Evolutionary conservation across 805 yeast genomes (phyloP).

Genomic region (Candida adriatica): DNA sequence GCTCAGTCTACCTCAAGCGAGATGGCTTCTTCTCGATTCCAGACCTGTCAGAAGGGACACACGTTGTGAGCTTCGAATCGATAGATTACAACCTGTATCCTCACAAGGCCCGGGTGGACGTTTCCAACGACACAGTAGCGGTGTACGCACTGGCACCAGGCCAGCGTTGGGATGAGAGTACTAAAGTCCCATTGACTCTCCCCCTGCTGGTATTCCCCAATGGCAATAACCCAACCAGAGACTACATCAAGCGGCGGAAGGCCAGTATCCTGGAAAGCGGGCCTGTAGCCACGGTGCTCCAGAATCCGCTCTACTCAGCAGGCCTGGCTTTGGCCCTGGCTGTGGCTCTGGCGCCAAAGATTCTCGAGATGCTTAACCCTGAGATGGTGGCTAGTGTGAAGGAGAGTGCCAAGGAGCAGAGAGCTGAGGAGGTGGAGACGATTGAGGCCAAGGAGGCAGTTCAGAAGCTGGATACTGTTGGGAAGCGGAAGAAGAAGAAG

Average conservation of each 20-base stretch:
- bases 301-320: conserved; percentile 32
- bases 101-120: conserved; percentile 15
- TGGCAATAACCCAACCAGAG: conserved; percentile 25
- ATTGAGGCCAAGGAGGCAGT: neutral
- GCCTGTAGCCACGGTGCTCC: conserved; percentile 29
- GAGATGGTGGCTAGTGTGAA: conserved; percentile 30
- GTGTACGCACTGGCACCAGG: conserved; percentile 13
- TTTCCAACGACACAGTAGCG: conserved; percentile 9
- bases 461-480: conserved; percentile 2
- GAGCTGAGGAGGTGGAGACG: conserved; percentile 1
- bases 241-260: conserved; percentile 27
- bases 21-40: conserved; percentile 14
- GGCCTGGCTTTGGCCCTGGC: conserved; percentile 24
- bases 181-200: conserved; percentile 5
- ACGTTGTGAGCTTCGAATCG: conserved; percentile 14
- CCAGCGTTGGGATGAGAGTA: conserved; percentile 5
- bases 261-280: conserved; percentile 29
- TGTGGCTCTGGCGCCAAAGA: conserved; percentile 25
- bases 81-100: conserved; percentile 20
- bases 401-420: conserved; percentile 18
- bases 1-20: conserved; percentile 5
- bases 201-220: conserved; percentile 23
- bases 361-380: conserved; percentile 35
- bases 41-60: conserved; percentile 15
- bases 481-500: conserved; percentile 1